Evolutionary conservation across 257 asterid genomes (phyloP).

Genomic region (Gentiana straminea): DNA sequence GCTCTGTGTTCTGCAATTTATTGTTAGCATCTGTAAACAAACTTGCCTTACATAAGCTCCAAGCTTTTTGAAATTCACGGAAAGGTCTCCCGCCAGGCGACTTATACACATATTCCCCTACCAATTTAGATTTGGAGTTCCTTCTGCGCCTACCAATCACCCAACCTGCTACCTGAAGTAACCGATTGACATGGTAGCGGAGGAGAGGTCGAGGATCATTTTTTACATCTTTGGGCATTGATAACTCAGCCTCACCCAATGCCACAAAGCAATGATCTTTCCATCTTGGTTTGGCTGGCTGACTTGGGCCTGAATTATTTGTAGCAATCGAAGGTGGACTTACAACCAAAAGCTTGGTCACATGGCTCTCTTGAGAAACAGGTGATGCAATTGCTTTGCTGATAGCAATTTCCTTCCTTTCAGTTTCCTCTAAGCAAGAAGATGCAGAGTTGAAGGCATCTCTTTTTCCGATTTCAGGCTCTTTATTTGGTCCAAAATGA

Average conservation of each 20-base stretch:
- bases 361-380: constrained; percentile 81
- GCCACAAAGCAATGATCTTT: constrained; percentile 76
- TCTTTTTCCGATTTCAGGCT: constrained; percentile 26
- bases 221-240: constrained; percentile 54
- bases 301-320: constrained; percentile 26
- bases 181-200: constrained; percentile 79
- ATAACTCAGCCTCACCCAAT: constrained; percentile 62
- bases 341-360: constrained; percentile 46
- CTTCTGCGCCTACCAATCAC: constrained; percentile 92
- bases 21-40: constrained; percentile 39
- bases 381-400: constrained; percentile 53
- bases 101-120: constrained; percentile 85
- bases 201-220: constrained; percentile 96
- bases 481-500: constrained; percentile 21
- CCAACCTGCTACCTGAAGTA: constrained; percentile 88
- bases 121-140: constrained; percentile 59
- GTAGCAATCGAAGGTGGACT: constrained; percentile 29
- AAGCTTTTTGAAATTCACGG: constrained; percentile 90
- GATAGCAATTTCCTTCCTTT: constrained; percentile 32
- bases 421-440: constrained; percentile 34
- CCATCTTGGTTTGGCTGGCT: constrained; percentile 71
- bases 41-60: constrained; percentile 76
- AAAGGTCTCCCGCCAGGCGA: constrained; percentile 91
- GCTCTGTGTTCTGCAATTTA: constrained; percentile 31
- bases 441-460: constrained; percentile 24